Evolutionary conservation across 805 yeast genomes (phyloP), one percentile per base, ranked within the genome.

Genomic region (Kazachstania psychrophila): DNA sequence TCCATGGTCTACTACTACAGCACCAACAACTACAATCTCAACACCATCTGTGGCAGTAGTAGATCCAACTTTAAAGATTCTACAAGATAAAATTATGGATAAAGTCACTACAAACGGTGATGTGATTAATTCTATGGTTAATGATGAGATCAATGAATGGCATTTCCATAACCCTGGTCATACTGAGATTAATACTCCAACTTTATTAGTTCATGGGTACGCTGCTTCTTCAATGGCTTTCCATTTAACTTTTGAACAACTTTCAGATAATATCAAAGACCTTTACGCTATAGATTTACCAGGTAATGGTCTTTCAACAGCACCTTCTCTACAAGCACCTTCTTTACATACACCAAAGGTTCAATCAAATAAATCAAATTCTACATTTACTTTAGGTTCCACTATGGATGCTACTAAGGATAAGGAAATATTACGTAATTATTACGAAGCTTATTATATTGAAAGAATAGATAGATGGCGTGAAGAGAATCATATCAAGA

Each of bases 161-260:
- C 56, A 54, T 46, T 48, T 57, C 45, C 56, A 42, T 9, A 61
- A 57, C 32, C 23, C 40, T 6, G 26, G 31, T 5, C 54, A 49
- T 4, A 24, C 33, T 4, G 29, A 30, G 4, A 47, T 61, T 9
- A 34, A 36, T 2, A 52, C 57, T 1, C 70, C 71, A 2, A 56
- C 68, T 3, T 44, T 92, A 2, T 58, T 89, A 43, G 61, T 92
- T 4, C 98, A 89, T 58, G 98, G 98, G 0, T 87, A 86, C 53
- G 96, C 95, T 2, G 95, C 97, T 0, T 84, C 94, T 1, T 71
- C 87, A 11, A 89, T 94, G 18, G 77, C 86, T 37, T 89, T 76
- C 48, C 72, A 79, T 50, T 73, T 79, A 43, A 89, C 84, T 52
- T 73, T 84, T 45, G 72, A 70, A 31, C 65, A 58, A 0, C 56